Evolutionary conservation across 768 basidiomycete genomes (phyloP), one percentile per base, ranked within the genome.

Genomic region (Macrolepiota dolichaula): DNA sequence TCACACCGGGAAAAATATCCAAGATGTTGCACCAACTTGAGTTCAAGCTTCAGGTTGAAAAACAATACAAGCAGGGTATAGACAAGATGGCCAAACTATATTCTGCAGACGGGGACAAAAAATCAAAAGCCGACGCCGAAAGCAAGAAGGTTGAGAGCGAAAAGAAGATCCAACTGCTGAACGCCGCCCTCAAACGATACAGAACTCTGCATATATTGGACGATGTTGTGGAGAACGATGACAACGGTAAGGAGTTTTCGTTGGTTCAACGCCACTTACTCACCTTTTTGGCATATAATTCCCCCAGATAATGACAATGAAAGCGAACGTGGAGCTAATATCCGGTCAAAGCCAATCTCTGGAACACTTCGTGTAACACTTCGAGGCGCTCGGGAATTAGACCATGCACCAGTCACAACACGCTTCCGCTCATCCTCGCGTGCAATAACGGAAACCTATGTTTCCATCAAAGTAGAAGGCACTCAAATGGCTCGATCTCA

Each of bases 61-160:
- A 91, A 78, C 95, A 98, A 76, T 98, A 98, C 81, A 96, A 96
- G 81, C 85, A 89, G 72, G 97, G 97, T 44, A 97, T 98, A 65
- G 96, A 98, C 77, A 98, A 98, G 80, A 99, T 99, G 97, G 92
- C 89, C 38, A 96, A 92, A 74, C 82, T 98, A 35, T 98, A 98
- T 73, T 88, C 94, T 68, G 92, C 91, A 4, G 97, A 99, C 69
- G 96, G 96, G 57, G 97, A 99, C 79, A 96, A 96, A 84, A 94
- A 93, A 72, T 91, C 95, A 47, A 85, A 91, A 69, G 87, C 85
- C 12, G 96, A 98, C 72, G 94, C 96, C 1, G 94, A 96, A 71
- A 88, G 87, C 71, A 98, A 99, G 77, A 85, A 89, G 64, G 81
- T 96, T 29, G 97, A 99, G 75, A 94, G 91, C 72, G 94, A 98